Percentiles rank a stretch among this genome's conserved stretches.
Conservation (phyloP, 2,329 filamentous ascomycete species). For the Penicillium digitatum region DNA sequence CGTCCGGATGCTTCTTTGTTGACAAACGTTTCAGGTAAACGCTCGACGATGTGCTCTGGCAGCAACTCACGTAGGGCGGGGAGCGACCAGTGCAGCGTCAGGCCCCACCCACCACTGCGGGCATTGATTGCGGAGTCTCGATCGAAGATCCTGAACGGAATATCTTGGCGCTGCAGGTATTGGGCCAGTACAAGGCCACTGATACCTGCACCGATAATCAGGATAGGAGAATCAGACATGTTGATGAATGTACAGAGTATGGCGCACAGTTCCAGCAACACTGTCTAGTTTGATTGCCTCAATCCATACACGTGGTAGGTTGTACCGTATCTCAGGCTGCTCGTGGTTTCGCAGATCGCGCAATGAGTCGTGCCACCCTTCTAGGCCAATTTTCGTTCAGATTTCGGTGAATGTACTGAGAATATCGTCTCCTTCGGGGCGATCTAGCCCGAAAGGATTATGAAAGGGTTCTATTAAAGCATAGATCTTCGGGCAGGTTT, state of each 20-base stretch:
- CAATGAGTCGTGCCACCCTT: background rate
- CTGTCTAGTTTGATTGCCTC: background rate
- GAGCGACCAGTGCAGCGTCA: constrained; percentile 62
- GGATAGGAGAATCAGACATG: constrained; percentile 32
- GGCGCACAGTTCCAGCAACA: background rate
- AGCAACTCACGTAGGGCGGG: constrained; percentile 51
- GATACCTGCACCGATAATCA: constrained; percentile 45
- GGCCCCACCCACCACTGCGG: constrained; percentile 57
- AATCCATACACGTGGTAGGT: too few species aligned
- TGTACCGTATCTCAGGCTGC: background rate
- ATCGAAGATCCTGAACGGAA: constrained; percentile 41
- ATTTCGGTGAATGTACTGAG: background rate
- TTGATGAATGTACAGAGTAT: background rate
- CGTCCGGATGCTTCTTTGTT: constrained; percentile 49
- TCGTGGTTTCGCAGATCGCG: background rate
- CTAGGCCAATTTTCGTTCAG: background rate
- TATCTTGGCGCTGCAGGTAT: constrained; percentile 31
- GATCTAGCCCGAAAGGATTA: background rate
- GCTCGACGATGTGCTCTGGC: constrained; percentile 45
- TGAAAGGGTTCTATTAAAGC: background rate
- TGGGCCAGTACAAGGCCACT: constrained; percentile 45
- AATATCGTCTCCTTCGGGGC: background rate
- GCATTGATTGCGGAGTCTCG: constrained; percentile 44
- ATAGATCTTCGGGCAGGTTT: background rate
- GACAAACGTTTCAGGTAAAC: constrained; percentile 52